Percentiles rank a stretch among this genome's conserved stretches.
Conservation (phyloP, 352 stramenopile species). For the Globisporangium echinulatum region DNA sequence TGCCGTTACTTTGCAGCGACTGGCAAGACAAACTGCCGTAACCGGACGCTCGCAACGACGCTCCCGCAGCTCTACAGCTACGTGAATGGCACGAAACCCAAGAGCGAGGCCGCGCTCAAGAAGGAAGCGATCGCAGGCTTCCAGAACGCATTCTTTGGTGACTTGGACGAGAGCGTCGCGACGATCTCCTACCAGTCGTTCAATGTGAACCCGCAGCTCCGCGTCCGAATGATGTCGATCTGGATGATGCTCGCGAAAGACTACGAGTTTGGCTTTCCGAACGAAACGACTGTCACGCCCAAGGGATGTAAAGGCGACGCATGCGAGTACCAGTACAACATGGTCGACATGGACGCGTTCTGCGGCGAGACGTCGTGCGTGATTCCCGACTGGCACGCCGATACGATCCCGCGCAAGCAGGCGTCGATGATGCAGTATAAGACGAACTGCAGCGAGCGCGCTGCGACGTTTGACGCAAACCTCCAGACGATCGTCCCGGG, state of each 20-base stretch:
- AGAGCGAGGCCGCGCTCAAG: slow-evolving; percentile 2
- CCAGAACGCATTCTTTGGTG: slow-evolving; percentile 7
- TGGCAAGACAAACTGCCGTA: background rate
- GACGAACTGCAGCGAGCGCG: slow-evolving; percentile 5
- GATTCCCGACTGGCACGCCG: slow-evolving; percentile 13
- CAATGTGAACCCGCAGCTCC: slow-evolving; percentile 13
- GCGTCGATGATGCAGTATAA: slow-evolving; percentile 18
- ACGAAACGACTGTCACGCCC: slow-evolving; percentile 4
- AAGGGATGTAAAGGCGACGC: slow-evolving; percentile 4
- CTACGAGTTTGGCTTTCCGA: slow-evolving; percentile 9
- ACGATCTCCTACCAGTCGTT: slow-evolving; percentile 1
- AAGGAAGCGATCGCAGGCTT: slow-evolving; percentile 7
- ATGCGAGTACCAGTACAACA: slow-evolving; percentile 12
- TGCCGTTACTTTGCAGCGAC: slow-evolving; percentile 8
- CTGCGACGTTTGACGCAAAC: slow-evolving; percentile 1
- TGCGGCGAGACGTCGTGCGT: slow-evolving; percentile 11
- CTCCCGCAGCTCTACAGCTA: slow-evolving; percentile 15
- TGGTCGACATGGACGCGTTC: slow-evolving; percentile 10
- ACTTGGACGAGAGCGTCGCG: slow-evolving; percentile 5
- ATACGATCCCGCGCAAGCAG: slow-evolving; percentile 14
- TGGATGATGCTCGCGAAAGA: slow-evolving; percentile 7
- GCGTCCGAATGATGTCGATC: slow-evolving; percentile 11
- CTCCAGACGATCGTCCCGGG: slow-evolving; percentile 11
- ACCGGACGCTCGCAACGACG: background rate
- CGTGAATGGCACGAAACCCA: slow-evolving; percentile 16